A percentile compares a stretch with the other conserved stretches of the same genome.
Conservation (phyloP, 345 rosid genomes). For the Populus tremula region DNA sequence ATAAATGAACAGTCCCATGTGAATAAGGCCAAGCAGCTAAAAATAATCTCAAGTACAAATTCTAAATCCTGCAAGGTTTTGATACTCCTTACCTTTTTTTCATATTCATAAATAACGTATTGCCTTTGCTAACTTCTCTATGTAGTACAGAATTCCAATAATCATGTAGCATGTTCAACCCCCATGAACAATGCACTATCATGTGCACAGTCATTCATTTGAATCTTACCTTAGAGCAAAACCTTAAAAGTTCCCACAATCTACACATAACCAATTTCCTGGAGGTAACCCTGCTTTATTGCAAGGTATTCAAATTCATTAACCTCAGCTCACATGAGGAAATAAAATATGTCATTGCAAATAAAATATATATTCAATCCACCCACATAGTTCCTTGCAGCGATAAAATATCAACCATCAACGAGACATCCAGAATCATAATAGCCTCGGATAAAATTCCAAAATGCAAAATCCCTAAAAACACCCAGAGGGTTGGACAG, state of each 20-base stretch:
- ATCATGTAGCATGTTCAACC: not conserved
- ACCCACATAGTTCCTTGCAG: not conserved
- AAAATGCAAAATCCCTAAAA: not conserved
- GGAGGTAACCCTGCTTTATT: not conserved
- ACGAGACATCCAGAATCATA: not conserved
- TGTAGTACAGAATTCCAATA: no score
- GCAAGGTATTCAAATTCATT: not conserved
- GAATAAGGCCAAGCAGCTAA: not conserved
- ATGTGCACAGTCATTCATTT: not conserved
- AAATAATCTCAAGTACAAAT: not conserved
- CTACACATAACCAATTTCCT: not conserved
- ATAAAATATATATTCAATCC: not conserved
- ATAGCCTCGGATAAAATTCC: not conserved
- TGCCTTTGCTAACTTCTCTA: not conserved
- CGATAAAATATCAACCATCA: not conserved
- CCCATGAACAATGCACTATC: not conserved
- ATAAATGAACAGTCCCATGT: not conserved
- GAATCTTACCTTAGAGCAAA: not conserved
- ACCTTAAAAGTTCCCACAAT: not conserved
- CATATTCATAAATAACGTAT: not conserved
- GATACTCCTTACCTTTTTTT: not conserved
- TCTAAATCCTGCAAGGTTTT: not conserved
- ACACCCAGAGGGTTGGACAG: not conserved
- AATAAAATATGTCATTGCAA: not conserved
- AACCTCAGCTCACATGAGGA: not conserved